Conservation (phyloP, 2,329 filamentous ascomycete species). For the Botryosphaeria agaves region DNA sequence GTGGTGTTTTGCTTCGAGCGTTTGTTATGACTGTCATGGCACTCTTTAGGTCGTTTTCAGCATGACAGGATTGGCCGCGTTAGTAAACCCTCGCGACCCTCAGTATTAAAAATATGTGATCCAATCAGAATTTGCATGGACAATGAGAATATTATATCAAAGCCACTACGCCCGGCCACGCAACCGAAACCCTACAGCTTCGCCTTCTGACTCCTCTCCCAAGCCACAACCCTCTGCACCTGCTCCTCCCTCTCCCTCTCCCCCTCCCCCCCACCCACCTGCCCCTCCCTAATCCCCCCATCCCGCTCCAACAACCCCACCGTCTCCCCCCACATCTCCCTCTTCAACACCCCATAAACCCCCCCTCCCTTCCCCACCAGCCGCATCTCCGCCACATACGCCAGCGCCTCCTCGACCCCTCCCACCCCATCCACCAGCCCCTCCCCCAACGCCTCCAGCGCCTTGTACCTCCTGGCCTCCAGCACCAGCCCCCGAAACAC, state of each 20-base stretch:
- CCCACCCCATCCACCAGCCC: slow-evolving; percentile 55
- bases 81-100: no score
- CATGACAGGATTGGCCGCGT: no score
- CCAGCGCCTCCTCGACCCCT: slow-evolving; percentile 43
- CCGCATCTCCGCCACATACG: slow-evolving; percentile 39
- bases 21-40: no score
- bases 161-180: no score
- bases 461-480: slow-evolving; percentile 54
- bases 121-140: no score
- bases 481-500: slow-evolving; percentile 49
- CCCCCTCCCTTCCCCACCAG: slow-evolving; percentile 46
- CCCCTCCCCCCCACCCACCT: slow-evolving; percentile 25
- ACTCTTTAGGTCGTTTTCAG: no score
- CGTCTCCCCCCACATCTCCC: slow-evolving; percentile 56
- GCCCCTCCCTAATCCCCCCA: slow-evolving; percentile 24
- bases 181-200: slow-evolving; percentile 12
- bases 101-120: no score
- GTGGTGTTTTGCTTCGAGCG: no score
- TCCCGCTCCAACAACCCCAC: slow-evolving; percentile 39
- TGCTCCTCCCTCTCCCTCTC: slow-evolving; percentile 11
- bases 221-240: slow-evolving; percentile 9
- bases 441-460: slow-evolving; percentile 41
- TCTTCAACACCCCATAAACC: slow-evolving; percentile 55
- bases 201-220: slow-evolving; percentile 10
- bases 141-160: no score